Evolutionary conservation across 2,329 filamentous ascomycete species (phyloP).

Genomic region (Fusarium marasasianum): DNA sequence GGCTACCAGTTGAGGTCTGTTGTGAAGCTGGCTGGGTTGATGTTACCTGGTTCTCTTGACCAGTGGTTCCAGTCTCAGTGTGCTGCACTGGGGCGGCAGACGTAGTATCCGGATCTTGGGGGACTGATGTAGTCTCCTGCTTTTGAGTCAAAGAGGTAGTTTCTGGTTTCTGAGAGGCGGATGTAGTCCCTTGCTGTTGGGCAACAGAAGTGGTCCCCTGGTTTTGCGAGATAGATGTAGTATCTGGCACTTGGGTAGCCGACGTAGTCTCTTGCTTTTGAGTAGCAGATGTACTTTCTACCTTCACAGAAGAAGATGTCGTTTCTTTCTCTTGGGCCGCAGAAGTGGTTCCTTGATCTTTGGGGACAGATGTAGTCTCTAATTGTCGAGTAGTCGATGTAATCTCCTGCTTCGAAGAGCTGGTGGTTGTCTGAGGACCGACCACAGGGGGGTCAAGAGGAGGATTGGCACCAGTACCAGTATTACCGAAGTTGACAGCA

Average conservation of each 20-base stretch:
- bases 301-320: neutral
- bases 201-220: neutral
- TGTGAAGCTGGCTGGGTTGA: neutral
- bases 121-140: neutral
- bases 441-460: neutral
- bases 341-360: neutral
- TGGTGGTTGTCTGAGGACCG: neutral
- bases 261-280: neutral
- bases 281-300: neutral
- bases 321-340: neutral
- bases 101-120: neutral
- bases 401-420: neutral
- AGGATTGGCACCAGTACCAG: neutral
- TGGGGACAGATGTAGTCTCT: neutral
- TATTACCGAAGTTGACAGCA: neutral
- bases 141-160: neutral
- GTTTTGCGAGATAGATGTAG: neutral
- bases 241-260: neutral
- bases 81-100: neutral
- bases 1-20: neutral
- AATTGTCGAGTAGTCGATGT: neutral
- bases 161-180: neutral
- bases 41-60: neutral
- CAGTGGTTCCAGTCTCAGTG: neutral
- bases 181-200: neutral